Evolutionary conservation across 108 stramenopile genomes (phyloP).

Genomic region (Seminavis robusta): DNA sequence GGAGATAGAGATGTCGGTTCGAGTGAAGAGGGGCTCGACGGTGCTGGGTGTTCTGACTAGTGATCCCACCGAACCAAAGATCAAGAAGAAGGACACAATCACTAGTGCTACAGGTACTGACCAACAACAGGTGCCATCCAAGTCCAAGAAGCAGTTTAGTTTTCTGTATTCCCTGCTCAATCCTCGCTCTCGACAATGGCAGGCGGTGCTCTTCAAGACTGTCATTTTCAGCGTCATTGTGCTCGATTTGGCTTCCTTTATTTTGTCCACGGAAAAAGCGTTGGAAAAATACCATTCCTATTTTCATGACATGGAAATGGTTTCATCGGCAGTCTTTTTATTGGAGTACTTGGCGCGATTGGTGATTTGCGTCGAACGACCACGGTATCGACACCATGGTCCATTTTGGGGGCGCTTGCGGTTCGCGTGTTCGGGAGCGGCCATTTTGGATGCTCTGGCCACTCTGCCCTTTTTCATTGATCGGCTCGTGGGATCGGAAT

Average conservation of each 20-base stretch:
- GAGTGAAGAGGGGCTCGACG: too few relatives aligned
- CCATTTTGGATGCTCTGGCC: conserved; percentile 52
- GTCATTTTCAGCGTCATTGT: conserved; percentile 53
- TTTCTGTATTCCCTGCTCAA: conserved; percentile 36
- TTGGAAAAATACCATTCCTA: not conserved
- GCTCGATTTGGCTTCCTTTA: conserved; percentile 39
- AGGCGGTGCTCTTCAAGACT: conserved; percentile 35
- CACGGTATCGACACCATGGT: conserved; percentile 30
- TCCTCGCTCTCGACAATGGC: conserved; percentile 21
- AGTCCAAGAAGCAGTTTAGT: too few relatives aligned
- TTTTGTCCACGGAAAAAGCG: conserved; percentile 50
- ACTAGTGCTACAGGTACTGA: too few relatives aligned
- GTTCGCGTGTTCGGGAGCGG: conserved; percentile 31
- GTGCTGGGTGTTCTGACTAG: too few relatives aligned
- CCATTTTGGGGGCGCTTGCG: conserved; percentile 37
- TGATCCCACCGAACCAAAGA: too few relatives aligned
- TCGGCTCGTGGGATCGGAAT: conserved; percentile 5
- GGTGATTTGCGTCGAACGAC: conserved; percentile 32
- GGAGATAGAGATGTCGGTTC: too few relatives aligned
- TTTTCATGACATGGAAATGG: conserved; percentile 35
- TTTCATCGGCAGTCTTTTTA: conserved; percentile 51
- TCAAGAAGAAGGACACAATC: too few relatives aligned
- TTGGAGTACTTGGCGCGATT: conserved; percentile 55
- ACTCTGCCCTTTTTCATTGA: conserved; percentile 58
- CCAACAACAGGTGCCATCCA: too few relatives aligned